Percentiles rank a stretch among this genome's conserved stretches.
Evolutionary conservation across 2,329 filamentous ascomycete species (phyloP).

Genomic region (Didymosphaeria variabile): DNA sequence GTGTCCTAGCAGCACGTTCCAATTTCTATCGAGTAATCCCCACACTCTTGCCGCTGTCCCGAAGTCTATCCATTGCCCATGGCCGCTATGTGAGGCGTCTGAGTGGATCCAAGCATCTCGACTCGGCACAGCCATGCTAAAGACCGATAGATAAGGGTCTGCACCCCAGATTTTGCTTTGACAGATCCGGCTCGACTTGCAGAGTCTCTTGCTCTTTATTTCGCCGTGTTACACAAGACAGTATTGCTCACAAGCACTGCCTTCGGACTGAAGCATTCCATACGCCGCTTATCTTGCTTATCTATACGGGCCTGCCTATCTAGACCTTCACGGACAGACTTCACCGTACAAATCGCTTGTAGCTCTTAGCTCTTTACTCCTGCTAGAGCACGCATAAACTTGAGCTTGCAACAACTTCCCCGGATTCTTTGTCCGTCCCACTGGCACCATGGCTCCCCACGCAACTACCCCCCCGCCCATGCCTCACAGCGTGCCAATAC

Average conservation of each 20-base stretch:
- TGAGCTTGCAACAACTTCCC: conserved; percentile 10
- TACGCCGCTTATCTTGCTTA: conserved; percentile 46
- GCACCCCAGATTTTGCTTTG: conserved; percentile 45
- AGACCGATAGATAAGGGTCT: conserved; percentile 42
- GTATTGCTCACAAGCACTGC: conserved; percentile 14
- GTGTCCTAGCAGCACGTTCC: conserved; percentile 30
- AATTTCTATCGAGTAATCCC: conserved; percentile 48
- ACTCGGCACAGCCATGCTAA: conserved; percentile 16
- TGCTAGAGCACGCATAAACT: conserved; percentile 17
- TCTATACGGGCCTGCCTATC: conserved; percentile 33
- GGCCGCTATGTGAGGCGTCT: conserved; percentile 26
- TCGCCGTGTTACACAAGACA: conserved; percentile 15
- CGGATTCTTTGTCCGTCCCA: conserved; percentile 18
- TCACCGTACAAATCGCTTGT: conserved; percentile 23
- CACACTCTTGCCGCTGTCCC: conserved; percentile 8
- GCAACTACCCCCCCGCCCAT: conserved; percentile 43
- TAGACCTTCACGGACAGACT: conserved; percentile 12
- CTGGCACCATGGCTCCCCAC: conserved; percentile 49
- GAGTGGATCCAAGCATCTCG: conserved; percentile 26
- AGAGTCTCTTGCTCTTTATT: conserved; percentile 16
- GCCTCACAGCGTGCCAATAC: conserved; percentile 36
- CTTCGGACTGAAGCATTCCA: conserved; percentile 15
- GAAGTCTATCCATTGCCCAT: conserved; percentile 26
- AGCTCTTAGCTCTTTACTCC: conserved; percentile 32
- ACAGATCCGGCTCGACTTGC: conserved; percentile 21